Evolutionary conservation across 768 basidiomycete genomes (phyloP).

Genomic region (Fomitopsis serialis): DNA sequence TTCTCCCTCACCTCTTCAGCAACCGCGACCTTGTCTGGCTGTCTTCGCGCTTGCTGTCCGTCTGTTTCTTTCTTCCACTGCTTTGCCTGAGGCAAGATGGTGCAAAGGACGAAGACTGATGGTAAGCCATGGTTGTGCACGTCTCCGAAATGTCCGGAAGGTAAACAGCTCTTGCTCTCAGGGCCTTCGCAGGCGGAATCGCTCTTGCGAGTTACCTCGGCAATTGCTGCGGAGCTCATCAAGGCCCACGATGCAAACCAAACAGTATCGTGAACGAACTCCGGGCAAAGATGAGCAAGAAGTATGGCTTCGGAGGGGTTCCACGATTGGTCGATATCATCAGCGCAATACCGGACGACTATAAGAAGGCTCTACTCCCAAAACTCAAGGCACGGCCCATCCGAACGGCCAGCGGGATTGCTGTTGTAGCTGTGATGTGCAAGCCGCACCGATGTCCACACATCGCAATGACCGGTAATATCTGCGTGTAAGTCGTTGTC

Average conservation of each 20-base stretch:
- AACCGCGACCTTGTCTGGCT: neutral
- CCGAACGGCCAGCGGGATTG: slow-evolving; percentile 97
- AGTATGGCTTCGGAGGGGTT: slow-evolving; percentile 78
- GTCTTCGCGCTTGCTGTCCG: no score
- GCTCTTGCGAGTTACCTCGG: slow-evolving; percentile 86
- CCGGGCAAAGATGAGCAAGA: slow-evolving; percentile 85
- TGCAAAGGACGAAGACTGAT: slow-evolving; percentile 36
- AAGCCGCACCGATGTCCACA: slow-evolving; percentile 99
- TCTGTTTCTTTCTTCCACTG: no score
- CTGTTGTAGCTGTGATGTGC: slow-evolving; percentile 99
- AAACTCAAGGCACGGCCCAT: slow-evolving; percentile 92
- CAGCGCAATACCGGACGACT: slow-evolving; percentile 96
- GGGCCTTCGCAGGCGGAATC: slow-evolving; percentile 88
- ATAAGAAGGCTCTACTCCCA: slow-evolving; percentile 86
- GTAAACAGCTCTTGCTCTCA: no score
- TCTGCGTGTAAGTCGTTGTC: slow-evolving; percentile 78
- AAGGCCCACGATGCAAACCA: slow-evolving; percentile 75
- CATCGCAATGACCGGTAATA: slow-evolving; percentile 99
- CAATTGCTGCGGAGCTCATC: slow-evolving; percentile 92
- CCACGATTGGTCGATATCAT: slow-evolving; percentile 97
- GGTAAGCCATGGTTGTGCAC: slow-evolving; percentile 21
- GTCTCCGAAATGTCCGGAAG: no score
- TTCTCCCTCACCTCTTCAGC: neutral
- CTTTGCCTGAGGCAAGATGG: slow-evolving; percentile 31
- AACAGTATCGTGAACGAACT: slow-evolving; percentile 84